Percentiles rank a stretch among this genome's conserved stretches.
Conservation (phyloP, 2,329 filamentous ascomycete genomes). For the Emmonsiellopsis sp. region DNA sequence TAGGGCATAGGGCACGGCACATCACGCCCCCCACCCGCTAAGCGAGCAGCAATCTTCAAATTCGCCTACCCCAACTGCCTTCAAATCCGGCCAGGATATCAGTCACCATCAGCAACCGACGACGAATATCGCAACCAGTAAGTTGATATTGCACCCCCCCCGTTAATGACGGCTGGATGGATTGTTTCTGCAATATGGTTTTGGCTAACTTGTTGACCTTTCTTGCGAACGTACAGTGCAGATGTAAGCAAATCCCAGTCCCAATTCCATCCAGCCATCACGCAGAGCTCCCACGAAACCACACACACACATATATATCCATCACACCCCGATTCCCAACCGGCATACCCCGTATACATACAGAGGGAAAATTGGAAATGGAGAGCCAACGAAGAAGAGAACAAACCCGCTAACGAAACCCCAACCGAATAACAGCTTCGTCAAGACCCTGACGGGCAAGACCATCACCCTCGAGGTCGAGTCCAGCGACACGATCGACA, state of each 20-base stretch:
- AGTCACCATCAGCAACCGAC: constrained; percentile 31
- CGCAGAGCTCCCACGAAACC: no score
- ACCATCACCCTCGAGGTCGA: constrained; percentile 62
- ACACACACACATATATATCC: no score
- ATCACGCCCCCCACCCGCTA: constrained; percentile 30
- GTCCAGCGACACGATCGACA: constrained; percentile 60
- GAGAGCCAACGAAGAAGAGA: constrained; percentile 2
- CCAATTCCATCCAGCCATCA: constrained; percentile 12
- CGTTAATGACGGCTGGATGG: background rate
- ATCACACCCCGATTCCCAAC: constrained; percentile 13
- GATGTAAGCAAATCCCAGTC: constrained; percentile 58
- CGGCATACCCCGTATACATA: constrained; percentile 12
- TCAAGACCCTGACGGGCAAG: constrained; percentile 72
- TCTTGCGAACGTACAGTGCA: constrained; percentile 56
- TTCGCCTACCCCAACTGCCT: constrained; percentile 29
- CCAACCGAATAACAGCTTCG: constrained; percentile 41
- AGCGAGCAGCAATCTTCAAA: constrained; percentile 34
- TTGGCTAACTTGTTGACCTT: constrained; percentile 40
- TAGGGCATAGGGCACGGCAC: constrained; percentile 34
- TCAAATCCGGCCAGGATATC: constrained; percentile 16
- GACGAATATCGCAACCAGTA: constrained; percentile 41
- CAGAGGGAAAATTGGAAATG: background rate
- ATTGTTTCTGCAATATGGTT: constrained; percentile 11
- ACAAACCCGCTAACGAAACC: constrained; percentile 5
- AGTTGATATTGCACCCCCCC: constrained; percentile 18